Conservation (phyloP, 331 rosid species). For the Cydonia oblonga region DNA sequence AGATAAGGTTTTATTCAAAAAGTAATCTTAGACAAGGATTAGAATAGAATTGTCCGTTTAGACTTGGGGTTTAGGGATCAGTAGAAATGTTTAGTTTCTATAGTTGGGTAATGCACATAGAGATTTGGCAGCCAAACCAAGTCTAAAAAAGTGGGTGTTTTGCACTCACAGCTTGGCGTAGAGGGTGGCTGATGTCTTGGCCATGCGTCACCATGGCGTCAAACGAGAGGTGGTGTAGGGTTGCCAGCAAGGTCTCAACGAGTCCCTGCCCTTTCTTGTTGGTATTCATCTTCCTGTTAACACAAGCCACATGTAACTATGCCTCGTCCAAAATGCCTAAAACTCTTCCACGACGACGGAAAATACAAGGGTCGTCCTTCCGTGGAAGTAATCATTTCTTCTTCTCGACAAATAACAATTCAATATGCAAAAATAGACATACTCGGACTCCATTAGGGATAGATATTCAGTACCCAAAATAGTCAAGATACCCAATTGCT, state of each 20-base stretch:
- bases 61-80: too few relatives aligned
- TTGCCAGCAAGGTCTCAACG: slow-evolving; percentile 37
- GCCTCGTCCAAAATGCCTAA: neutral
- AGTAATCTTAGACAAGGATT: too few relatives aligned
- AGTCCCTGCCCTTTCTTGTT: slow-evolving; percentile 35
- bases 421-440: neutral
- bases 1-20: too few relatives aligned
- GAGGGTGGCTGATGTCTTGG: slow-evolving; percentile 47
- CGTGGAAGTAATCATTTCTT: neutral
- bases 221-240: slow-evolving; percentile 53
- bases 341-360: neutral
- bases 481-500: too few relatives aligned
- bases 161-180: slow-evolving; percentile 48
- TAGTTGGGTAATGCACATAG: neutral
- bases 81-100: neutral
- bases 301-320: neutral
- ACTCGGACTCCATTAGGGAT: too few relatives aligned
- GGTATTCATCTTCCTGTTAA: slow-evolving; percentile 37
- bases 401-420: neutral
- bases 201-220: slow-evolving; percentile 51
- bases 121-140: neutral
- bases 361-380: neutral
- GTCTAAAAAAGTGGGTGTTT: neutral
- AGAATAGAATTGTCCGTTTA: too few relatives aligned
- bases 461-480: too few relatives aligned